Evolutionary conservation across 2,329 filamentous ascomycete species (phyloP), one percentile per base, ranked within the genome.

Genomic region (Colletotrichum gigasporum): DNA sequence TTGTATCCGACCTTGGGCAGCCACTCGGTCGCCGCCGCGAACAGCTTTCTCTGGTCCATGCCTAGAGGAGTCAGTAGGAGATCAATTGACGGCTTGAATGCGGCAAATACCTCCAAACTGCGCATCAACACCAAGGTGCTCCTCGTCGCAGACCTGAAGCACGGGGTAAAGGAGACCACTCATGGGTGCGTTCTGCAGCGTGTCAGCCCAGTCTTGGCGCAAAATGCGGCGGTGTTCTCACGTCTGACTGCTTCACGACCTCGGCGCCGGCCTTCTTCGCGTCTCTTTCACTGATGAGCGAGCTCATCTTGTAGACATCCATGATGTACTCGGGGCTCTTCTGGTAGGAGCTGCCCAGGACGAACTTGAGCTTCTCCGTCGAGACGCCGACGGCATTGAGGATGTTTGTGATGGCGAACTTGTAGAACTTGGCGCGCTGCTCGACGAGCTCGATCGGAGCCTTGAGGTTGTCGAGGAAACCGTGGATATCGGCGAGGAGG

Each of bases 191-290:
- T 66, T 63, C 64, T 64, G 28, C 22, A 34, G 3, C n/a, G 12
- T 39, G 52, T 66, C 39, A 63, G 52, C 47, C 44, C 16, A 4
- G 14, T 16, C 6, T 42, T 41, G 12, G 22, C 8, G 44, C 20
- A n/a, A 14, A 22, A 5, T n/a, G 10, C 18, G 12, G 4, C 8
- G 22, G 6, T 44, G 12, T 14, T 26, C 62, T 65, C 28, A 65
- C 62, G 60, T 87, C 86, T 3, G 91, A 89, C 81, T 98, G 94
- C 84, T 98, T 98, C 69, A 99, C 95, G 7, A 98, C 88, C 78
- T 98, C 96, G 2, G 93, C 92, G 37, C 95, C 95, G 0, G 95
- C 94, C 79, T 93, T 96, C 79, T 94, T 93, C 14, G 94, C 93
- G 73, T 96, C 90, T 74, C 94, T 89, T 78, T 94, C 89, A 12